Evolutionary conservation across 2,329 filamentous ascomycete species (phyloP).

Genomic region (Calonectria honghensis): DNA sequence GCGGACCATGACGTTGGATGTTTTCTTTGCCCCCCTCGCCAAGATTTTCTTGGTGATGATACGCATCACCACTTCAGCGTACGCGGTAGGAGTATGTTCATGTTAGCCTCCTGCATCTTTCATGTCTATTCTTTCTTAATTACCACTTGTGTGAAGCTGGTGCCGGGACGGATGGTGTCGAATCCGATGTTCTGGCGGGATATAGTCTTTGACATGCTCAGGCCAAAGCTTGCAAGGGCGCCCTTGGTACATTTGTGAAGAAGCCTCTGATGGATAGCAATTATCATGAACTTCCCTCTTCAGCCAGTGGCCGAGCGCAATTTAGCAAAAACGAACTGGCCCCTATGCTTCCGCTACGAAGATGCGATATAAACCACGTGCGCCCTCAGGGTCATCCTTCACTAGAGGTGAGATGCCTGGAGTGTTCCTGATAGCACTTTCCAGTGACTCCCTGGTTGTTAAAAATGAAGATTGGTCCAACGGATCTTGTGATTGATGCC

Average conservation of each 20-base stretch:
- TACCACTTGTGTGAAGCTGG: conserved; percentile 1
- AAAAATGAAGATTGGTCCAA: too few relatives aligned
- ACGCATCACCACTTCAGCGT: background rate
- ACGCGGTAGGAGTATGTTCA: conserved; percentile 6
- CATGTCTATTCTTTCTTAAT: background rate
- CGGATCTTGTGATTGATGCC: too few relatives aligned
- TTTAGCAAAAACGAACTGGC: conserved; percentile 17
- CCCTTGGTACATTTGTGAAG: background rate
- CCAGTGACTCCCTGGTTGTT: too few relatives aligned
- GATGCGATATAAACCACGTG: conserved; percentile 18
- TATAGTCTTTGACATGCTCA: background rate
- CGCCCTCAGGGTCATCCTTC: conserved; percentile 4
- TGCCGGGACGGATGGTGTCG: conserved; percentile 4
- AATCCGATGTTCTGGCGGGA: background rate
- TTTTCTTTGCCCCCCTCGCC: background rate
- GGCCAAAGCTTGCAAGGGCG: background rate
- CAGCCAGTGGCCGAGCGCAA: conserved; percentile 27
- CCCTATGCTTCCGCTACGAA: conserved; percentile 9
- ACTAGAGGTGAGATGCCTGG: conserved; percentile 12
- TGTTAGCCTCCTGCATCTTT: background rate
- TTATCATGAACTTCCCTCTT: background rate
- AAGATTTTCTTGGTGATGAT: background rate
- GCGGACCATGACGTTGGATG: background rate
- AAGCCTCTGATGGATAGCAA: background rate
- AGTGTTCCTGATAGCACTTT: too few relatives aligned